Conservation (phyloP, 2,329 filamentous ascomycete genomes). For the Diatrype stigma region DNA sequence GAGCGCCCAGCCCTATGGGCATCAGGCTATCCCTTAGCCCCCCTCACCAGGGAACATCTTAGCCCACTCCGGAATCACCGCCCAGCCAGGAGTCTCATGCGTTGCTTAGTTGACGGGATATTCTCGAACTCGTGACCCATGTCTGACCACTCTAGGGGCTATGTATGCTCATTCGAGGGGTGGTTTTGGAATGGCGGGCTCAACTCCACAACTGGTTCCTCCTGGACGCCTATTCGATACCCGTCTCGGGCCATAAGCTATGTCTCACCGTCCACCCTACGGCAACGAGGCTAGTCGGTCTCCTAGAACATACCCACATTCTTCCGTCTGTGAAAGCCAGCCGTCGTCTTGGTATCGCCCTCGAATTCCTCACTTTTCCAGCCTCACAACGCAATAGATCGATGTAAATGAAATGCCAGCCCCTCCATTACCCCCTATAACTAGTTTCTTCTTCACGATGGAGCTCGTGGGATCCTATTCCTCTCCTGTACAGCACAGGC, state of each 20-base stretch:
- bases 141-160: neutral
- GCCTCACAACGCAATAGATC: conserved; percentile 2
- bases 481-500: neutral
- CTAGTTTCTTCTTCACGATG: neutral
- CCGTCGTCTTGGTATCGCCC: conserved; percentile 10
- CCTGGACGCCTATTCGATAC: conserved; percentile 2
- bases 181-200: neutral
- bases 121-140: neutral
- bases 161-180: neutral
- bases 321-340: conserved; percentile 5
- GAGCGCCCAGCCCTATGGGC: too few species aligned
- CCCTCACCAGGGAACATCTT: too few species aligned
- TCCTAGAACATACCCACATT: conserved; percentile 17
- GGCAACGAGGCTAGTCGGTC: conserved; percentile 4
- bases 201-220: neutral
- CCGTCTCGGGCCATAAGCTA: neutral
- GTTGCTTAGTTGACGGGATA: neutral
- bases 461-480: neutral
- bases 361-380: conserved; percentile 11
- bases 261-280: conserved; percentile 3
- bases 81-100: neutral
- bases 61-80: too few species aligned
- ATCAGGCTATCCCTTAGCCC: too few species aligned
- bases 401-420: neutral
- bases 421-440: neutral